Evolutionary conservation across 305 asterid species (phyloP).

Genomic region (Fraxinus albicans): DNA sequence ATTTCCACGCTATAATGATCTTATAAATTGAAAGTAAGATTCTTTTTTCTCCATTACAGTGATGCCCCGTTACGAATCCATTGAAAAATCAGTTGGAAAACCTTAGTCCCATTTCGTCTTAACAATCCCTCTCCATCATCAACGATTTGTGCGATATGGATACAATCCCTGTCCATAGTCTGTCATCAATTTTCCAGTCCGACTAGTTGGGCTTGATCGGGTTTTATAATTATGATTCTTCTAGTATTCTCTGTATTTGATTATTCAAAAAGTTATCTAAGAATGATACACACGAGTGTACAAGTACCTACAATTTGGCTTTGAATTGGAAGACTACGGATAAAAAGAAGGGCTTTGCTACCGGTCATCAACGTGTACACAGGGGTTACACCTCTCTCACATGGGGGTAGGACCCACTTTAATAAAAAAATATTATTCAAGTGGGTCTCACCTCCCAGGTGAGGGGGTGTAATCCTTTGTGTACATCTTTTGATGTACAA

Average conservation of each 20-base stretch:
- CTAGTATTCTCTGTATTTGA: neutral
- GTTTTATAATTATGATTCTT: neutral
- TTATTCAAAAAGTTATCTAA: neutral
- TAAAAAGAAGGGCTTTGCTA: too few species aligned
- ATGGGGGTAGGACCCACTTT: too few species aligned
- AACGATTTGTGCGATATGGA: neutral
- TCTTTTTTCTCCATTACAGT: conserved; percentile 44
- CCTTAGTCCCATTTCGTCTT: conserved; percentile 92
- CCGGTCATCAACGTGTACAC: too few species aligned
- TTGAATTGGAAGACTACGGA: too few species aligned
- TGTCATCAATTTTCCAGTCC: neutral
- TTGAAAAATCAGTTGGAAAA: conserved; percentile 70
- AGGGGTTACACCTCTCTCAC: too few species aligned
- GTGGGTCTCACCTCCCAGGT: too few species aligned
- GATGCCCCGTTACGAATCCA: conserved; percentile 44
- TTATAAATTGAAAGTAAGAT: conserved; percentile 47
- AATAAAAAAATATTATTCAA: too few species aligned
- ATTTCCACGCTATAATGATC: conserved; percentile 72
- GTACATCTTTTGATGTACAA: too few species aligned
- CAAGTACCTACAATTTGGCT: too few species aligned
- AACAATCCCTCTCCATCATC: conserved; percentile 57
- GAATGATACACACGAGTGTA: too few species aligned
- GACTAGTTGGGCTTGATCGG: neutral
- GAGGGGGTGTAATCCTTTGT: too few species aligned
- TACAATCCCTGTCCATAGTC: neutral